Evolutionary conservation across 2,329 filamentous ascomycete genomes (phyloP).

Genomic region (Penicillium brasilianum): DNA sequence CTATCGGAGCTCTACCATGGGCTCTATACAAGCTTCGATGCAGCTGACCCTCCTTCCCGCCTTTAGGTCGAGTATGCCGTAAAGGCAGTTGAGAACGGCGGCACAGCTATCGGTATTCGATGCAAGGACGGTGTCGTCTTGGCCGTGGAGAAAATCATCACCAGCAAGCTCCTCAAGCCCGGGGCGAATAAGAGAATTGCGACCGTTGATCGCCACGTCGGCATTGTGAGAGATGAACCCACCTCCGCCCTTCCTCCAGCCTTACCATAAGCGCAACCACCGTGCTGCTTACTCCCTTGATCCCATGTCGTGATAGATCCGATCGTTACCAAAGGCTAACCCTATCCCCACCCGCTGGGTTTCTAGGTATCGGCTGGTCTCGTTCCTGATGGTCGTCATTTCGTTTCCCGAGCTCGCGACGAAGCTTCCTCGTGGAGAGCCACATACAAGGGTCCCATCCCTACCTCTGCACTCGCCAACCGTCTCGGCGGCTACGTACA

Average conservation of each 20-base stretch:
- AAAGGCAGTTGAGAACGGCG: slow-evolving; percentile 97
- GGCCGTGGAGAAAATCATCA: slow-evolving; percentile 94
- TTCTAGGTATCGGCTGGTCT: slow-evolving; percentile 87
- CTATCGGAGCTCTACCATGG: not conserved
- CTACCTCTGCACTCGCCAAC: slow-evolving; percentile 82
- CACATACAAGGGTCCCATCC: slow-evolving; percentile 93
- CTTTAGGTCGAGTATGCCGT: slow-evolving; percentile 85
- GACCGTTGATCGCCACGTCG: slow-evolving; percentile 90
- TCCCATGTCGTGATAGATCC: not conserved
- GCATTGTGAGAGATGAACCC: slow-evolving; percentile 69
- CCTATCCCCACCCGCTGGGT: not conserved
- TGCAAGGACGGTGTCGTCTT: slow-evolving; percentile 97
- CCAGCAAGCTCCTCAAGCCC: slow-evolving; percentile 92
- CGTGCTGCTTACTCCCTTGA: not conserved
- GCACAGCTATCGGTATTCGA: slow-evolving; percentile 92
- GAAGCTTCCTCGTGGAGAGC: slow-evolving; percentile 90
- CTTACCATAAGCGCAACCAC: not conserved
- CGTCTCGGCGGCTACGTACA: slow-evolving; percentile 96
- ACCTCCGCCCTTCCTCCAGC: slow-evolving; percentile 3
- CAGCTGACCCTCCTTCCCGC: slow-evolving; percentile 19
- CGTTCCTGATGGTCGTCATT: slow-evolving; percentile 92
- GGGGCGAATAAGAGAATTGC: slow-evolving; percentile 97
- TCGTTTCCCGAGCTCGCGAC: slow-evolving; percentile 90
- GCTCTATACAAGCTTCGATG: not conserved
- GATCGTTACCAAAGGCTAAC: not conserved